Conservation (phyloP, 2,329 filamentous ascomycete genomes). For the Stagonosporopsis chrysanthemi region DNA sequence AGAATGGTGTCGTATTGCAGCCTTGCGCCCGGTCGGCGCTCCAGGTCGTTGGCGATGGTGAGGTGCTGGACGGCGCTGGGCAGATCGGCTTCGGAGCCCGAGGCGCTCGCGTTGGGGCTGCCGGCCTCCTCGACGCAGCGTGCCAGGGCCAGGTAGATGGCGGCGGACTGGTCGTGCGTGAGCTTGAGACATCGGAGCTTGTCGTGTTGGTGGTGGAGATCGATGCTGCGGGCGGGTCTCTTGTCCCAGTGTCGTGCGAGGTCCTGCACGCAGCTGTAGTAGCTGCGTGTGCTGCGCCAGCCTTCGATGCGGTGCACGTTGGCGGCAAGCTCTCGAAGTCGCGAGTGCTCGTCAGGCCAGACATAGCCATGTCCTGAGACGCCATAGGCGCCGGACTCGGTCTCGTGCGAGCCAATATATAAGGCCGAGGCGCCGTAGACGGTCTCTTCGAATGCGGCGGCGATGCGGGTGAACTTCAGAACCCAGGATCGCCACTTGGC, state of each 20-base stretch:
- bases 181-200: conserved; percentile 84
- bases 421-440: conserved; percentile 94
- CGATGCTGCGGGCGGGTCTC: conserved; percentile 77
- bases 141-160: conserved; percentile 83
- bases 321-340: conserved; percentile 85
- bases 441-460: conserved; percentile 92
- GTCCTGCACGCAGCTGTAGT: conserved; percentile 88
- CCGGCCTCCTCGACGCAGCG: conserved; percentile 68
- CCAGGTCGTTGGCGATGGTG: conserved; percentile 36
- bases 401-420: conserved; percentile 80
- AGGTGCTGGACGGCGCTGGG: conserved; percentile 28
- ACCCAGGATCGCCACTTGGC: conserved; percentile 96
- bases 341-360: conserved; percentile 83
- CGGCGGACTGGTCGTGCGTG: conserved; percentile 75
- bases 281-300: conserved; percentile 94
- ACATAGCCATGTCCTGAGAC: conserved; percentile 90
- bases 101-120: conserved; percentile 18
- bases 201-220: conserved; percentile 92
- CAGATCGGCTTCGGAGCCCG: conserved; percentile 31
- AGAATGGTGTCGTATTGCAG: conserved; percentile 51
- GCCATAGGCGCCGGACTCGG: conserved; percentile 55
- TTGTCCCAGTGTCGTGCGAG: conserved; percentile 48
- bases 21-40: conserved; percentile 33
- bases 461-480: conserved; percentile 89
- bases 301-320: conserved; percentile 94